Percentiles rank a stretch among this genome's conserved stretches.
These are phyloP conservation scores for Nemania abortiva DNA, from an alignment of 2,329 filamentous ascomycete genomes.

Conservation along the genomic window DNA sequence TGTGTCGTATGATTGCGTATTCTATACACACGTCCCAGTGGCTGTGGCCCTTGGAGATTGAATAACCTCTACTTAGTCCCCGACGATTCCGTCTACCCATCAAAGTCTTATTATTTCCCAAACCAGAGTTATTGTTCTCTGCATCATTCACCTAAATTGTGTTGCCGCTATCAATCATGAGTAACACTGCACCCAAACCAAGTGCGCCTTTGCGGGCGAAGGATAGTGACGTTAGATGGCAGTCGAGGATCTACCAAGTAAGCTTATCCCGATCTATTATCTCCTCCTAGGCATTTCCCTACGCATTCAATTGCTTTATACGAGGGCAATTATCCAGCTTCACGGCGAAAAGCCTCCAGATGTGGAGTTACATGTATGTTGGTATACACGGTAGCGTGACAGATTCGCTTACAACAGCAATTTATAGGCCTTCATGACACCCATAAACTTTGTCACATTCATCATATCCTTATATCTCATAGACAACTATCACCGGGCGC, in stretches of 20 bases:
- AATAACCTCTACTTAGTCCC: not conserved
- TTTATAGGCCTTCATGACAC: conserved; percentile 66
- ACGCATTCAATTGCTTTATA: not conserved
- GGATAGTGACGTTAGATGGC: conserved; percentile 20
- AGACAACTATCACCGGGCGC: conserved; percentile 67
- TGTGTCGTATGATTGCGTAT: conserved; percentile 17
- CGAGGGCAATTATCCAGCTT: not conserved
- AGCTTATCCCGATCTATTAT: conserved; percentile 18
- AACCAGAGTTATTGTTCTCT: not conserved
- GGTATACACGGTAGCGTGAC: not conserved
- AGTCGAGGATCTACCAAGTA: conserved; percentile 45
- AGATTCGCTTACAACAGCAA: conserved; percentile 3
- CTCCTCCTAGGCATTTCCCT: not conserved
- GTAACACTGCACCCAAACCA: conserved; percentile 9
- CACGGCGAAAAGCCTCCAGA: not conserved
- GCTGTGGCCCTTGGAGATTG: conserved; percentile 20
- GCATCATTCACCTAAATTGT: not conserved
- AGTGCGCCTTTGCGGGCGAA: conserved; percentile 1
- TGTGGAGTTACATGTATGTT: not conserved
- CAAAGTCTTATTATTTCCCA: not conserved
- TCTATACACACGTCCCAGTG: conserved; percentile 4
- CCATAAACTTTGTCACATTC: conserved; percentile 73
- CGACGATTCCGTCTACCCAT: not conserved
- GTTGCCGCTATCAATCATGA: conserved; percentile 15
- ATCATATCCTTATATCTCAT: conserved; percentile 73